Conservation (phyloP, 148 eudicot species). For the Simmondsia chinensis region DNA sequence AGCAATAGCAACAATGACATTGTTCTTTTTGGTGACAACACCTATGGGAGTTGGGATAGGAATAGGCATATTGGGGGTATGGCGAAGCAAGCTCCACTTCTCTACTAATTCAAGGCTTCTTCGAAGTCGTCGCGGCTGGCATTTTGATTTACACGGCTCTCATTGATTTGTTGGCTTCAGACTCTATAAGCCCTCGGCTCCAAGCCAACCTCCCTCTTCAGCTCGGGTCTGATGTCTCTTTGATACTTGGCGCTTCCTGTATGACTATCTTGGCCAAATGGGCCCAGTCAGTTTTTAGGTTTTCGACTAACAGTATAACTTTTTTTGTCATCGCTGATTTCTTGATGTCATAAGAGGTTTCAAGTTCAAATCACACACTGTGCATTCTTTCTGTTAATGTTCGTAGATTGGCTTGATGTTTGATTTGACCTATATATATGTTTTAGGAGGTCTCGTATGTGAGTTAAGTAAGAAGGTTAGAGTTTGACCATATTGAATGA, state of each 20-base stretch:
- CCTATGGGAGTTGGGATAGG: slow-evolving; percentile 56
- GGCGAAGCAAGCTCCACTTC: slow-evolving; percentile 31
- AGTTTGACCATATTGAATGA: too few species aligned
- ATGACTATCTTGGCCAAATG: slow-evolving; percentile 68
- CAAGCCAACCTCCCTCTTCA: slow-evolving; percentile 43
- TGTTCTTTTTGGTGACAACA: slow-evolving; percentile 57
- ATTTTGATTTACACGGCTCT: slow-evolving; percentile 72
- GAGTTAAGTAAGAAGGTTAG: too few species aligned
- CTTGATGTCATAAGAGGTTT: too few species aligned
- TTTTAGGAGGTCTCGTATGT: too few species aligned
- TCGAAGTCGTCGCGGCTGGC: slow-evolving; percentile 53
- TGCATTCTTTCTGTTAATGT: too few species aligned
- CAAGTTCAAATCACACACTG: too few species aligned
- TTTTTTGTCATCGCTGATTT: too few species aligned
- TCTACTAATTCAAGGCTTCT: slow-evolving; percentile 47
- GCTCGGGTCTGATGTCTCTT: slow-evolving; percentile 42
- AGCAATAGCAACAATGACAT: slow-evolving; percentile 38
- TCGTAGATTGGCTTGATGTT: too few species aligned
- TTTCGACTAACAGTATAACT: too few species aligned
- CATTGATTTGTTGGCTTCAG: slow-evolving; percentile 61
- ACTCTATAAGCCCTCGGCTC: slow-evolving; percentile 62
- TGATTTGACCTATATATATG: too few species aligned
- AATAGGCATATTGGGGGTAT: slow-evolving; percentile 36
- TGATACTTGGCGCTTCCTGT: slow-evolving; percentile 56
- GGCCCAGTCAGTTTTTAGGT: too few species aligned